Evolutionary conservation across 2,329 filamentous ascomycete genomes (phyloP).

Genomic region (Stagonosporopsis rhizophila): DNA sequence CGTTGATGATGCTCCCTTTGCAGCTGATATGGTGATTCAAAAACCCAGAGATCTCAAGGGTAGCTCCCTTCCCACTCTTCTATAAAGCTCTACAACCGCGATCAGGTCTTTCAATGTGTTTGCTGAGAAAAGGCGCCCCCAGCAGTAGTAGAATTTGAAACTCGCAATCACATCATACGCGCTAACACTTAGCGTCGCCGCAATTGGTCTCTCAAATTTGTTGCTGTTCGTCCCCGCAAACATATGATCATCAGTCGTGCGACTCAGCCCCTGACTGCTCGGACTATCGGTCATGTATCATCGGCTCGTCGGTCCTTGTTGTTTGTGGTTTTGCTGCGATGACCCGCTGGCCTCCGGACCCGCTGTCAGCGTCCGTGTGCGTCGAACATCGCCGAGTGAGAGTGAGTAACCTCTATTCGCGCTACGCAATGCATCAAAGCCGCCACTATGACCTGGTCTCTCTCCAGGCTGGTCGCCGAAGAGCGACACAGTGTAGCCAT

Average conservation of each 20-base stretch:
- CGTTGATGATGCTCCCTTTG: neutral
- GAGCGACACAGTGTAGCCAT: neutral
- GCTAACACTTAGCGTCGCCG: slow-evolving; percentile 14
- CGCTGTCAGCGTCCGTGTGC: slow-evolving; percentile 1
- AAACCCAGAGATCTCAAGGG: neutral
- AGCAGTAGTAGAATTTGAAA: slow-evolving; percentile 16
- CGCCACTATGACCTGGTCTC: neutral
- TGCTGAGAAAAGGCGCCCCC: slow-evolving; percentile 10
- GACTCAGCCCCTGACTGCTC: slow-evolving; percentile 5
- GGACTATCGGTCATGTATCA: slow-evolving; percentile 4
- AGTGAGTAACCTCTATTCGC: neutral
- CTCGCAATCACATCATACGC: slow-evolving; percentile 18
- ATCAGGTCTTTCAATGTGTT: neutral
- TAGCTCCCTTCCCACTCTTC: neutral
- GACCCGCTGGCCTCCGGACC: neutral
- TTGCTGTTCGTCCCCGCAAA: slow-evolving; percentile 5
- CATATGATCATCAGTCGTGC: slow-evolving; percentile 11
- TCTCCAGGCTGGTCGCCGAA: slow-evolving; percentile 7
- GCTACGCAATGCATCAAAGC: neutral
- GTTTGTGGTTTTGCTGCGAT: neutral
- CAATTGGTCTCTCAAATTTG: slow-evolving; percentile 4
- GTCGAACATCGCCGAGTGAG: slow-evolving; percentile 15
- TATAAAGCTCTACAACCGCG: neutral
- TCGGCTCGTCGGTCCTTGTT: slow-evolving; percentile 13
- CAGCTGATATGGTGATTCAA: neutral